Percentiles rank a stretch among this genome's conserved stretches.
Evolutionary conservation across 495 filamentous ascomycete species (phyloP).

Genomic region (Bathelium albidoporum): DNA sequence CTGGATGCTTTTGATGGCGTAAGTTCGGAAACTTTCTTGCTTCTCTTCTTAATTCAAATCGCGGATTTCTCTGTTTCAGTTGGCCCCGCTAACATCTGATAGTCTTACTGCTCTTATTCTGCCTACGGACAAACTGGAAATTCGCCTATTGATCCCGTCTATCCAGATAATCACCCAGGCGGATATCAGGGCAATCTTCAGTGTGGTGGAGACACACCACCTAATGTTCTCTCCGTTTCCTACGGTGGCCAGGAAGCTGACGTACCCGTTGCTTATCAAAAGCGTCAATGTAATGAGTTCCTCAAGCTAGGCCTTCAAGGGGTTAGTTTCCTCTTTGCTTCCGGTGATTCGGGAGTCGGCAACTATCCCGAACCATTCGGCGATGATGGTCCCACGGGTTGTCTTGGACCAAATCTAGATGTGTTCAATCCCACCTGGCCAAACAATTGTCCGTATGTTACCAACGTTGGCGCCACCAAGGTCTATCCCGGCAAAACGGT

Average conservation of each 20-base stretch:
- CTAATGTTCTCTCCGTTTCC: conserved; percentile 7
- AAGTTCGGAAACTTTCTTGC: neutral
- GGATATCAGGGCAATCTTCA: conserved; percentile 10
- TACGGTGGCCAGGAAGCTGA: conserved; percentile 13
- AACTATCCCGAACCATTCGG: conserved; percentile 15
- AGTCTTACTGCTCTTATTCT: conserved; percentile 12
- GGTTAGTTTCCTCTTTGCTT: conserved; percentile 31
- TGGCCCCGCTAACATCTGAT: neutral
- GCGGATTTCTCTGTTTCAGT: neutral
- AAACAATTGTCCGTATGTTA: conserved; percentile 37
- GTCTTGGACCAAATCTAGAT: conserved; percentile 7
- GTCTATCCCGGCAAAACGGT: conserved; percentile 26
- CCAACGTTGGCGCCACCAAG: conserved; percentile 35
- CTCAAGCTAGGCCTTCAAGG: conserved; percentile 41
- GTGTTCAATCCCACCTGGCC: conserved; percentile 34
- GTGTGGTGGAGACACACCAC: conserved; percentile 8
- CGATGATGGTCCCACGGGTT: conserved; percentile 6
- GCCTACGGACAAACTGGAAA: conserved; percentile 13
- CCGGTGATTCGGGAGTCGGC: conserved; percentile 36
- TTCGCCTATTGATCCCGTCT: conserved; percentile 3
- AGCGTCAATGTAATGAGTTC: conserved; percentile 43
- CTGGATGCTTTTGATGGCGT: conserved; percentile 13
- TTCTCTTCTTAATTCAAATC: neutral
- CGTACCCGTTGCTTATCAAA: conserved; percentile 14
- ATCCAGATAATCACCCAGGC: conserved; percentile 1